Percentiles rank a stretch among this genome's conserved stretches.
Conservation (phyloP, 2,329 filamentous ascomycete species). For the Ophiocordyceps robertsii region DNA sequence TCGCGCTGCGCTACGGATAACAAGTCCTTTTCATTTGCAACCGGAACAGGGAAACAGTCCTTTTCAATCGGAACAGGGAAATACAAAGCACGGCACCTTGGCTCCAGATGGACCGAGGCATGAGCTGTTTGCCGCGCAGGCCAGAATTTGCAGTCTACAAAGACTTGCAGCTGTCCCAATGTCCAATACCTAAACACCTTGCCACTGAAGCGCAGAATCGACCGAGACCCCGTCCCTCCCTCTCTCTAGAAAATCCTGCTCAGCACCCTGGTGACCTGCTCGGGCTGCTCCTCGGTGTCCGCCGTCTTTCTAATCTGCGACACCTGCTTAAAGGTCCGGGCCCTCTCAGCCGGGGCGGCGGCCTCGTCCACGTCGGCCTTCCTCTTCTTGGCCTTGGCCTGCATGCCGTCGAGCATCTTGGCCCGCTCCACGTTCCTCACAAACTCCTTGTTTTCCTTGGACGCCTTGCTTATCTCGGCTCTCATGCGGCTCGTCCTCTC, state of each 20-base stretch:
- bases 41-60: too few species aligned
- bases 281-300: slow-evolving; percentile 31
- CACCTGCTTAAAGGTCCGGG: slow-evolving; percentile 53
- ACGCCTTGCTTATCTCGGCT: slow-evolving; percentile 63
- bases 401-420: slow-evolving; percentile 68
- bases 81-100: too few species aligned
- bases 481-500: slow-evolving; percentile 63
- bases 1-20: too few species aligned
- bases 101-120: too few species aligned
- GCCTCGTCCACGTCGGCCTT: slow-evolving; percentile 14
- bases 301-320: slow-evolving; percentile 38
- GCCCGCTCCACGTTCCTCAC: slow-evolving; percentile 65
- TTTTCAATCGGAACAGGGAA: too few species aligned
- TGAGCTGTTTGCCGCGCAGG: too few species aligned
- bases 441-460: slow-evolving; percentile 71
- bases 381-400: slow-evolving; percentile 37
- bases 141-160: too few species aligned
- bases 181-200: not conserved
- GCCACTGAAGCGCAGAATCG: not conserved
- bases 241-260: slow-evolving; percentile 47
- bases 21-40: too few species aligned
- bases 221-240: too few species aligned
- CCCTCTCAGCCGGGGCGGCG: slow-evolving; percentile 9
- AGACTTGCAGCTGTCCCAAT: not conserved
- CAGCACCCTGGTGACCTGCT: slow-evolving; percentile 44